phyloP scores from a whole-genome alignment of 2,329 filamentous ascomycete species.

The Coleophoma crateriformis region DNA sequence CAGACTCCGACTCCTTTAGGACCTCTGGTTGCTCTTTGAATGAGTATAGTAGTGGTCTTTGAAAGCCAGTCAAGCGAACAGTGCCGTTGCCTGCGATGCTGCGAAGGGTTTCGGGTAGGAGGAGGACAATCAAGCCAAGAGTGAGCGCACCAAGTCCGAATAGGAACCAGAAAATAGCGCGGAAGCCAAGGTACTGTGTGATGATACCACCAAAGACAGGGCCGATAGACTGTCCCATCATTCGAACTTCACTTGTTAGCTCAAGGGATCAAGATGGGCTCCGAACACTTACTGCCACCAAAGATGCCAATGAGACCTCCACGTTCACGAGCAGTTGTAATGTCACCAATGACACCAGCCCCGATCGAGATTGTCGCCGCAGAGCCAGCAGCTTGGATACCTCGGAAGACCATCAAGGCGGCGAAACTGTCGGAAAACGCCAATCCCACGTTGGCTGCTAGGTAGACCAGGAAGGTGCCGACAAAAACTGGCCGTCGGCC shows the following conservation, averaged over 20 bases:
- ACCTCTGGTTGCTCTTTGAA: constrained; percentile 10
- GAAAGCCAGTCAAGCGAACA: constrained; percentile 30
- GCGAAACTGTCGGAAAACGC: constrained; percentile 37
- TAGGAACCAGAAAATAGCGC: constrained; percentile 36
- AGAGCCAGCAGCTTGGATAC: constrained; percentile 41
- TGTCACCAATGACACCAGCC: constrained; percentile 35
- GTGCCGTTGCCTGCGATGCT: constrained; percentile 33
- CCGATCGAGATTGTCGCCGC: constrained; percentile 41
- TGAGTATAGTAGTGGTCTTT: constrained; percentile 33
- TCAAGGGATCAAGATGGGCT: not conserved
- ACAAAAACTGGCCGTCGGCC: constrained; percentile 32
- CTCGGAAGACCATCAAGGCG: constrained; percentile 37
- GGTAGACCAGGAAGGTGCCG: constrained; percentile 39
- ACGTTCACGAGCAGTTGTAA: constrained; percentile 29
- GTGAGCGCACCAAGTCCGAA: constrained; percentile 28
- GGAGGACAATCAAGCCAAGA: constrained; percentile 31
- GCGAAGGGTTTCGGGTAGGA: constrained; percentile 35
- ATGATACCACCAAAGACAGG: constrained; percentile 35
- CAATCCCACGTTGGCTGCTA: constrained; percentile 39
- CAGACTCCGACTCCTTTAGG: constrained; percentile 2
- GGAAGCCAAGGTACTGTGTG: constrained; percentile 29
- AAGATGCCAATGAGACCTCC: constrained; percentile 32
- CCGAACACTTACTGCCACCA: constrained; percentile 26
- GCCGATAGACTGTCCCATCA: constrained; percentile 38
- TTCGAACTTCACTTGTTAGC: constrained; percentile 25